Base-by-base conservation (phyloP, 2,329 filamentous ascomycete genomes). In the Aschersonia sp. region DNA sequence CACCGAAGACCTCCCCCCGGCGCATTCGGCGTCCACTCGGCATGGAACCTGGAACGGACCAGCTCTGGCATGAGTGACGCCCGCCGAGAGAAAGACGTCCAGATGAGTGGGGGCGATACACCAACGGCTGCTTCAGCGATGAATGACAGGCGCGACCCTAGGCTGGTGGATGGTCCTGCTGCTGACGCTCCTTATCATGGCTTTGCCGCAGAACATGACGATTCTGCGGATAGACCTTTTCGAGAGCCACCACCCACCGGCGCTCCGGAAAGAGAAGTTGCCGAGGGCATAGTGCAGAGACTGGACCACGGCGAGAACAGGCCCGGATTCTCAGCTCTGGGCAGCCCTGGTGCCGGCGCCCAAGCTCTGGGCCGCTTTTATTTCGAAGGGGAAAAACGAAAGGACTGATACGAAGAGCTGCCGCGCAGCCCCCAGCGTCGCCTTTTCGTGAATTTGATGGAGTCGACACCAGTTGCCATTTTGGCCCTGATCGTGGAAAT, bases 161-260 rank as follows among this genome's bases (percentile, higher is more conserved):
- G 76, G 46, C 79, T 82, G 71, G 67, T 84, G 48, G 80, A 86
- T 58, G 81, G 81, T 1, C 72, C 84, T 41, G 76, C 79, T 1
- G 62, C 67, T 3, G 81, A 82, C 55, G 71, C 76, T 37, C 61
- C 69, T 4, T 61, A 61, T 37, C 62, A 70, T 5, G 66, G 67
- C 35, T 71, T 77, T 49, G 66, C 67, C 31, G 59, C 64, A 9
- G 69, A 72, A 41, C 73, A 79, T 50, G 71, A 73, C 46, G 60
- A 65, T 8, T 79, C 81, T 51, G 70, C 84, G 30, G 81, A 85
- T 61, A 84, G 79, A 2, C 82, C 80, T 1, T 73, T 74, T 45
- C 67, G 73, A 29, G 73, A 76, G 0, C 77, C 78, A 1, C 66
- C 78, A 1, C 68, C 75, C 14, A 64, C 65, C 9, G 56, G 48